Evolutionary conservation across 148 eudicot genomes (phyloP).

Genomic region (Heliosperma pusillum): DNA sequence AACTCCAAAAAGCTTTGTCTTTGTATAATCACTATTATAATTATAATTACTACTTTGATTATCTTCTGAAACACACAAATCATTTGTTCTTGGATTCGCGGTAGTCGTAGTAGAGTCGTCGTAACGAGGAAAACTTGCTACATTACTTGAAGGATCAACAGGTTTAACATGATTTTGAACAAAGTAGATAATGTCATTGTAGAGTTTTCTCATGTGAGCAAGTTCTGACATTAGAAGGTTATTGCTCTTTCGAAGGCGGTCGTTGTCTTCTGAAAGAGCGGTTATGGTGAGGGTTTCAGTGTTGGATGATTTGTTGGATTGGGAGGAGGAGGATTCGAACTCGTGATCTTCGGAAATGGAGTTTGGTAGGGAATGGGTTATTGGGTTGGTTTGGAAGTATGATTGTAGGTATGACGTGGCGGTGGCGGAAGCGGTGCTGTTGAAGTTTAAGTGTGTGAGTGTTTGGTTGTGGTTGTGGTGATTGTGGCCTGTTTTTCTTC

Average conservation of each 20-base stretch:
- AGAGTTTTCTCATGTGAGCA: conserved; percentile 77
- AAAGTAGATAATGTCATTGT: conserved; percentile 82
- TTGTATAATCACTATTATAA: background rate
- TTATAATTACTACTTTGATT: background rate
- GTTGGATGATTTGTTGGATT: conserved; percentile 1
- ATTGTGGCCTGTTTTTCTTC: conserved; percentile 73
- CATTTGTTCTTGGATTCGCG: no score
- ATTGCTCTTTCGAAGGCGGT: conserved; percentile 67
- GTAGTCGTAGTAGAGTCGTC: no score
- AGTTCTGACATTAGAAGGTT: conserved; percentile 69
- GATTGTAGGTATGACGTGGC: background rate
- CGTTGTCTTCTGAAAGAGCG: conserved; percentile 71
- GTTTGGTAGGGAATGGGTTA: conserved; percentile 62
- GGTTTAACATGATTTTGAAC: conserved; percentile 92
- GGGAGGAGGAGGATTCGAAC: conserved; percentile 11
- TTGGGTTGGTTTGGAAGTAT: conserved; percentile 32
- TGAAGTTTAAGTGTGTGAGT: conserved; percentile 13
- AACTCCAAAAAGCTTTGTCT: conserved; percentile 74
- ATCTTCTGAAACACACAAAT: conserved; percentile 17
- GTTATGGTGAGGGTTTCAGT: conserved; percentile 22
- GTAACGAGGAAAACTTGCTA: no score
- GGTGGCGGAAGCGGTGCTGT: background rate
- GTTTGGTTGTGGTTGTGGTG: conserved; percentile 21
- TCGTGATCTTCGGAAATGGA: conserved; percentile 48
- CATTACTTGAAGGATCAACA: conserved; percentile 31